Conservation (phyloP, 139 green algal species). For the Chlamydomonas sp. region DNA sequence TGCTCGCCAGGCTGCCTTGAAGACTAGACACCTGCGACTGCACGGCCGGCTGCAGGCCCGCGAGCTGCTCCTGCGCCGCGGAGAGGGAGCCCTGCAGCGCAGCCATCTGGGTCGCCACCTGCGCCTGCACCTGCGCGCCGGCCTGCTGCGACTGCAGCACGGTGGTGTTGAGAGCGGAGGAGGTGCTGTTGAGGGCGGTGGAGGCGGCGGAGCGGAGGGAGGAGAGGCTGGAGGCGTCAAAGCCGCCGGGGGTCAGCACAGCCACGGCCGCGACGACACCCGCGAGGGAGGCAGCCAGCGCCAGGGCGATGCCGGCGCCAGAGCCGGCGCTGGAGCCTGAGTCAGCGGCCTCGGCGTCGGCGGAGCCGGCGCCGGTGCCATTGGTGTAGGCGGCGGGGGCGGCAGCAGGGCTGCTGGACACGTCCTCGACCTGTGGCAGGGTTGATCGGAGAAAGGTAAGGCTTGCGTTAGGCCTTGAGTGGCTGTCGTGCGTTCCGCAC, state of each 20-base stretch:
- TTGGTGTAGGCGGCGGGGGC: background rate
- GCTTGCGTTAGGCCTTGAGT: too few species aligned
- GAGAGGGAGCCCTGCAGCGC: background rate
- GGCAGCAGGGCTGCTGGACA: background rate
- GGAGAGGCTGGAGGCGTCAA: background rate
- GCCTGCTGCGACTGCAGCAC: background rate
- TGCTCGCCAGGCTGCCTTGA: background rate
- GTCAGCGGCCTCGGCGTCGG: background rate
- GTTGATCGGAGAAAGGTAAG: too few species aligned
- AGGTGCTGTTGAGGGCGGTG: background rate
- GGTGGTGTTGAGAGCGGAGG: background rate
- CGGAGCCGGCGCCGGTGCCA: background rate
- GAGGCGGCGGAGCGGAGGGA: background rate
- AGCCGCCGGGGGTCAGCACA: background rate
- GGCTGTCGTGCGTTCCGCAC: too few species aligned
- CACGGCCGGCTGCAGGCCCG: background rate
- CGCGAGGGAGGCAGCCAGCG: background rate
- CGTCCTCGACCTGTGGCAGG: background rate
- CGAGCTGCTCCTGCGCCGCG: background rate
- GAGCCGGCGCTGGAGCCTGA: background rate
- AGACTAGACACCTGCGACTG: background rate
- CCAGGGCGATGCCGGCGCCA: background rate
- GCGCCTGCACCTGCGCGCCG: background rate
- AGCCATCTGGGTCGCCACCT: constrained; percentile 14
- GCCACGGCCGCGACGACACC: background rate